Evolutionary conservation across 2,329 filamentous ascomycete species (phyloP), one percentile per base, ranked within the genome.

Genomic region (Beauveria australis): DNA sequence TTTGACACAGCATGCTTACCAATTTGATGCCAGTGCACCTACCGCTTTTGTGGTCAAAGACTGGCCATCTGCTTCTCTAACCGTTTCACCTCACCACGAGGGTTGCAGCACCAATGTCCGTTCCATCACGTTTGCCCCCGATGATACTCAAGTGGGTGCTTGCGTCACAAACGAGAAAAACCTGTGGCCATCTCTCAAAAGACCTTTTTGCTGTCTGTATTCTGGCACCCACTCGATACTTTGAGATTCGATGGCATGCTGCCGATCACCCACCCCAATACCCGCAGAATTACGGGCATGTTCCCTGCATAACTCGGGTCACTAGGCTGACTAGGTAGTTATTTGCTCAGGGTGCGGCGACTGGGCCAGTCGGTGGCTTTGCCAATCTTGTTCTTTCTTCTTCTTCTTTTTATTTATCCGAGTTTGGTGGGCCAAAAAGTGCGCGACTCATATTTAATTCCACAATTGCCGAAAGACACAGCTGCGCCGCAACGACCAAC

Each of bases 241-340:
- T 51, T 33, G 48, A 58, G 55, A 58, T 58, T 46, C 55, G 55
- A 58, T 58, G 55, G 55, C 22, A 49, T 26, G 30, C 41, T 51
- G 55, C 24, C 55, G 55, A 58, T 58, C 55, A 58, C 18, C 46
- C 47, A 51, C 33, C 33, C 33, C 30, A 49, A 43, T 40, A 43
- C 55, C 55, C 55, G 46, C 47, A 43, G 1, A 51, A 41, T 41
- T 58, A 58, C 55, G 33, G 22, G 37, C 30, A 51, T 41, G 16
- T 40, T 30, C 46, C 44, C 22, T 37, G 55, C 44, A 37, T 10
- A n/a, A 33, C 46, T 30, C 33, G 19, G 19, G 19, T 28, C 30
- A 33, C 30, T 33, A 3, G 22, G n/a, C n/a, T n/a, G n/a, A n/a
- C n/a, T n/a, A n/a, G n/a, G n/a, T n/a, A n/a, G n/a, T n/a, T n/a